Evolutionary conservation across 129 eudicot species (phyloP), one percentile per base, ranked within the genome.

Genomic region (Centrapalus pauciflorus): DNA sequence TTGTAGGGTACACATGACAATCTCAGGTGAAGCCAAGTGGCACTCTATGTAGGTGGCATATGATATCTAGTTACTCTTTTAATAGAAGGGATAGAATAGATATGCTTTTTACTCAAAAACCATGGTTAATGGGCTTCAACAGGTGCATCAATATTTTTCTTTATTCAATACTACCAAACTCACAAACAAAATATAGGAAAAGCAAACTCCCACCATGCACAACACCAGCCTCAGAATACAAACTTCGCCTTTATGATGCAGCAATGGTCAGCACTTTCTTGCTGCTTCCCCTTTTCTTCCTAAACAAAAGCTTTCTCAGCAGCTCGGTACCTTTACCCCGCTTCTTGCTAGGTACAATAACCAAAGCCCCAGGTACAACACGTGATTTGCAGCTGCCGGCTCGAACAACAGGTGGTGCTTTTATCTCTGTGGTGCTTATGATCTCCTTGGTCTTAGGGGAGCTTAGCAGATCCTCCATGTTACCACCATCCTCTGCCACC

Each of bases 281-380:
- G 70, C 65, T 80, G 70, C 77, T 80, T 35, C 85, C 81, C 66
- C 62, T 87, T 67, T 82, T 93, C 85, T 82, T 88, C 40, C 92
- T 81, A 51, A 82, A 72, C 49, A 88, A 52, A 7, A 93, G 76
- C 71, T 84, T 93, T 71, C 61, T 88, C 76, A 89, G 73, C 65
- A 88, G 75, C 37, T 88, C 81, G 43, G 80, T 25, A 8, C 88
- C 95, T 60, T 83, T 85, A 26, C 81, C 75, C 29, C 64, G 70
- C 76, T 76, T 82, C 71, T 82, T 89, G 55, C 60, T 64, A 14
- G 91, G 86, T 20, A 84, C 79, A 32, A 93, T 74, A 25, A 82
- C 88, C 84, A 88, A 67, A 54, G 84, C 81, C 20, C 87, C 77
- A 11, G 79, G 61, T 59, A 74, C 67, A 21, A 58, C 65, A 8